These are phyloP conservation scores for Aeschynomene evenia DNA, from an alignment of 306 rosid genomes.

Conservation along the genomic window DNA sequence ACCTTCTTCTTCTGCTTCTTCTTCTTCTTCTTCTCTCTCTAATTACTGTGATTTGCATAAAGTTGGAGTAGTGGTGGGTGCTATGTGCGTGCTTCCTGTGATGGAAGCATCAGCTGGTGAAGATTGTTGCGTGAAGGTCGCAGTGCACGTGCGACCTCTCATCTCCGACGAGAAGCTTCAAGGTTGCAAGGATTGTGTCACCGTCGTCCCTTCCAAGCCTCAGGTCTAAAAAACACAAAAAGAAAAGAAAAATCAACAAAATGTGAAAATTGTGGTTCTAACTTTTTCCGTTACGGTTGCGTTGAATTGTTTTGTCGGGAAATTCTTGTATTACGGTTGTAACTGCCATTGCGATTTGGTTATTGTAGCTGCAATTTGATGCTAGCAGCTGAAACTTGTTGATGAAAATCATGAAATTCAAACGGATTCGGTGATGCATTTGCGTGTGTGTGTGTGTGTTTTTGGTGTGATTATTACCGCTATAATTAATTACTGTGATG, in stretches of 20 bases:
- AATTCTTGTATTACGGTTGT: background rate
- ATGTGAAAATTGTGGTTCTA: background rate
- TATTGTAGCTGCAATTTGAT: background rate
- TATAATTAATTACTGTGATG: background rate
- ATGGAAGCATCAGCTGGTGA: conserved; percentile 67
- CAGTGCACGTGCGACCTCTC: conserved; percentile 93
- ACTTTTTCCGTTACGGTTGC: background rate
- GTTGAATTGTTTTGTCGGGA: background rate
- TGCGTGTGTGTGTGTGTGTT: too few relatives aligned
- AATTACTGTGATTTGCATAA: background rate
- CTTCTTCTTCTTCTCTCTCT: background rate
- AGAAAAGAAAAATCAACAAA: background rate
- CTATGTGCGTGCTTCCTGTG: conserved; percentile 15
- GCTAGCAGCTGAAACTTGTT: background rate
- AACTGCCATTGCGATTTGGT: background rate
- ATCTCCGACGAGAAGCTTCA: conserved; percentile 88
- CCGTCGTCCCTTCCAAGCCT: conserved; percentile 85
- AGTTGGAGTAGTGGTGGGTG: background rate
- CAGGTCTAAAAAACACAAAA: conserved; percentile 50
- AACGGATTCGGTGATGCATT: background rate
- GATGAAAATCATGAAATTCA: background rate
- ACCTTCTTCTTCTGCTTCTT: background rate
- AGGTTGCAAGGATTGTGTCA: conserved; percentile 98
- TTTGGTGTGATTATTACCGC: too few relatives aligned
- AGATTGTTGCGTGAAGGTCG: conserved; percentile 93